Evolutionary conservation across 1,284 basidiomycete species (phyloP).

Genomic region (Trichosporon sp.): DNA sequence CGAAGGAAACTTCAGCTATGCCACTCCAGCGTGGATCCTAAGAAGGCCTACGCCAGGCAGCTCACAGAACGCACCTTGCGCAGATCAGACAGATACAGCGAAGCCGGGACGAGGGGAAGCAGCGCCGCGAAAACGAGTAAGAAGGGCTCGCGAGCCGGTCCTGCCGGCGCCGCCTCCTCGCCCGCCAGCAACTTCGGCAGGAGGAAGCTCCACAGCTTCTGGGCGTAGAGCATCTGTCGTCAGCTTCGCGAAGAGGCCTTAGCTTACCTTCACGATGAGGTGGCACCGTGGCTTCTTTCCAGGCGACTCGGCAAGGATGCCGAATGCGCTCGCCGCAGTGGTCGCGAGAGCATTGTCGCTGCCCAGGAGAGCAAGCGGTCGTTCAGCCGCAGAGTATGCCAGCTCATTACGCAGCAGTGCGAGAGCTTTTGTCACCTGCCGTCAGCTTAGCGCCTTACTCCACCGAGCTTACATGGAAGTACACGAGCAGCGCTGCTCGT

Average conservation of each 20-base stretch:
- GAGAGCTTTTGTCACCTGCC: constrained; percentile 71
- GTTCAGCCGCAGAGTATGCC: constrained; percentile 57
- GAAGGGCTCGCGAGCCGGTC: constrained; percentile 54
- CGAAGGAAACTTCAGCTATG: too few species aligned
- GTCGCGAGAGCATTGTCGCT: constrained; percentile 33
- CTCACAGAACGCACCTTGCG: constrained; percentile 54
- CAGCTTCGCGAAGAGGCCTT: background rate
- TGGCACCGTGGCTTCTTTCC: constrained; percentile 58
- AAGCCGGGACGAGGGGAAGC: constrained; percentile 71
- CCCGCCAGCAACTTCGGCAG: constrained; percentile 70
- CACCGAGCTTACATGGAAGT: constrained; percentile 26
- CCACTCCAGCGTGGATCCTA: too few species aligned
- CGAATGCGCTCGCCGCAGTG: constrained; percentile 64
- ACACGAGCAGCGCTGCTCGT: constrained; percentile 25
- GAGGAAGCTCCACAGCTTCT: constrained; percentile 70
- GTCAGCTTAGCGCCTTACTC: background rate
- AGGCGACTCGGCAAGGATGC: constrained; percentile 54
- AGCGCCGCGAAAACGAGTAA: constrained; percentile 79
- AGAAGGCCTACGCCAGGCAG: too few species aligned
- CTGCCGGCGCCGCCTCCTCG: constrained; percentile 41
- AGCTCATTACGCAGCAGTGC: constrained; percentile 63
- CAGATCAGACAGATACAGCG: constrained; percentile 63
- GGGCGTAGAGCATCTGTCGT: constrained; percentile 65
- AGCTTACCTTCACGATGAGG: constrained; percentile 64
- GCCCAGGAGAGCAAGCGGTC: constrained; percentile 59